phyloP scores from a whole-genome alignment of 768 basidiomycete species.

The Amanita exitialis region DNA sequence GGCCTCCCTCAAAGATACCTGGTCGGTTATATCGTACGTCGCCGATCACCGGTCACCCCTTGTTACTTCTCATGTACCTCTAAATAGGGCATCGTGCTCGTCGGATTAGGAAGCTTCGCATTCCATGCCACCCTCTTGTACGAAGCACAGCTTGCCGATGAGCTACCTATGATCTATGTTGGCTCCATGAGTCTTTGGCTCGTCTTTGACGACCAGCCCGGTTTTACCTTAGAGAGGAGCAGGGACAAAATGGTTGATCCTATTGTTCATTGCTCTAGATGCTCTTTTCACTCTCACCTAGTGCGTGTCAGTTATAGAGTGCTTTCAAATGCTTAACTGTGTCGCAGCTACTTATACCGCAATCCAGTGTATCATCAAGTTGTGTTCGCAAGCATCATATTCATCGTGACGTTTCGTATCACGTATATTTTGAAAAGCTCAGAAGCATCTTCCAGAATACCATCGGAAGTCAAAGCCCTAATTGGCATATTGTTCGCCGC shows the following conservation, averaged over 20 bases:
- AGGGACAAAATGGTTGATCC: slow-evolving; percentile 31
- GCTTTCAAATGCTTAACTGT: not conserved
- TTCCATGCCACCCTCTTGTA: slow-evolving; percentile 75
- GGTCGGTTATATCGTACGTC: slow-evolving; percentile 30
- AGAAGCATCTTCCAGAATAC: slow-evolving; percentile 26
- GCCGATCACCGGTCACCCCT: not conserved
- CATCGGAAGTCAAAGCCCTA: slow-evolving; percentile 26
- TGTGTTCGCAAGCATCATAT: slow-evolving; percentile 53
- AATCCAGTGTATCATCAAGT: slow-evolving; percentile 78
- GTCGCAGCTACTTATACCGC: slow-evolving; percentile 45
- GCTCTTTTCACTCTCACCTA: slow-evolving; percentile 62
- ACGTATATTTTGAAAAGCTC: slow-evolving; percentile 41
- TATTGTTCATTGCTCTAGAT: slow-evolving; percentile 36
- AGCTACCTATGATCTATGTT: slow-evolving; percentile 76
- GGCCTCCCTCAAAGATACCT: slow-evolving; percentile 31
- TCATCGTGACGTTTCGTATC: slow-evolving; percentile 37
- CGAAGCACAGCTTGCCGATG: slow-evolving; percentile 72
- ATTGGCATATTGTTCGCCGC: slow-evolving; percentile 37
- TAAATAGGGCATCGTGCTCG: slow-evolving; percentile 51
- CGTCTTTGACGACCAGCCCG: slow-evolving; percentile 46
- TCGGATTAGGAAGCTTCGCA: slow-evolving; percentile 69
- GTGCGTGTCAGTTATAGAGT: slow-evolving; percentile 32
- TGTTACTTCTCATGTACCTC: not conserved
- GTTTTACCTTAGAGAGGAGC: slow-evolving; percentile 28
- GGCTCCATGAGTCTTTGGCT: slow-evolving; percentile 51